Conservation (phyloP, 2,329 filamentous ascomycete genomes). For the Fusarium fujikuroi region DNA sequence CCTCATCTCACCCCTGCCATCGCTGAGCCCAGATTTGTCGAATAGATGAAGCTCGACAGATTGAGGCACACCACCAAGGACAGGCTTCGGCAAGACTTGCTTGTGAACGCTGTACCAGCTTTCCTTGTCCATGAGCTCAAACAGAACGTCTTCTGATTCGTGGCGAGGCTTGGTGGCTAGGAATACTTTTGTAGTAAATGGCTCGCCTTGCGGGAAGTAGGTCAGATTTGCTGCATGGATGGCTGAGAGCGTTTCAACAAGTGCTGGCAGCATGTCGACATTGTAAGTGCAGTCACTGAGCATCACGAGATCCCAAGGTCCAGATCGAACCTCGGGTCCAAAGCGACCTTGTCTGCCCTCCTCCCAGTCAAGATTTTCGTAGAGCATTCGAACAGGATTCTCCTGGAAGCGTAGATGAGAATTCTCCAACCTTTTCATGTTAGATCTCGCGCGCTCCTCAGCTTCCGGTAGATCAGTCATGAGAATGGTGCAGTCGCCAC, state of each 20-base stretch:
- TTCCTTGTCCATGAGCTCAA: constrained; percentile 57
- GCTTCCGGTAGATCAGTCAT: constrained; percentile 68
- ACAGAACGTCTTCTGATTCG: constrained; percentile 61
- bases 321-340: constrained; percentile 52
- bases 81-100: constrained; percentile 57
- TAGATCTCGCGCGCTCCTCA: constrained; percentile 59
- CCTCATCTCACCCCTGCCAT: constrained; percentile 23
- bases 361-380: constrained; percentile 69
- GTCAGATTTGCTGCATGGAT: constrained; percentile 54
- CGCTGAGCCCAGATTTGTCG: constrained; percentile 49
- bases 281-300: constrained; percentile 73
- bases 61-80: constrained; percentile 57
- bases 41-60: constrained; percentile 65
- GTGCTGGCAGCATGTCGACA: constrained; percentile 63
- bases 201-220: constrained; percentile 26
- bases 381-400: constrained; percentile 50
- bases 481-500: constrained; percentile 51
- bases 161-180: constrained; percentile 68
- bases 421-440: constrained; percentile 53
- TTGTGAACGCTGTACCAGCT: constrained; percentile 58
- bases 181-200: constrained; percentile 56
- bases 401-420: constrained; percentile 27
- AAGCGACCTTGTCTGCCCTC: constrained; percentile 59
- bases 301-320: constrained; percentile 63
- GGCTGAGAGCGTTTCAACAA: constrained; percentile 64